phyloP scores from a whole-genome alignment of 495 filamentous ascomycete genomes.

The Penicillium crystallinum region DNA sequence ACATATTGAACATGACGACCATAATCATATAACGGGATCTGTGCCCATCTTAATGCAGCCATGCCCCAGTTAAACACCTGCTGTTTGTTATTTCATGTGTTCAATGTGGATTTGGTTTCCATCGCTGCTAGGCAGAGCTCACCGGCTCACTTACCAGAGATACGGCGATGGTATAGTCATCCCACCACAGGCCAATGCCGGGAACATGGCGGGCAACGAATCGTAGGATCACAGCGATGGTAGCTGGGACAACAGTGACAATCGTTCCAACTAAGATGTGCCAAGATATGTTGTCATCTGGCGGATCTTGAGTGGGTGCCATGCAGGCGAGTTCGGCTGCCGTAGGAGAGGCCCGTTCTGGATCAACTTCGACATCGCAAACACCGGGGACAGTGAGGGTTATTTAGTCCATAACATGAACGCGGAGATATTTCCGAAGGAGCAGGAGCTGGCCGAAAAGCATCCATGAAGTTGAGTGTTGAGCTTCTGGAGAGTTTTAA shows the following conservation, averaged over 20 bases:
- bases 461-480: background rate
- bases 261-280: slow-evolving; percentile 26
- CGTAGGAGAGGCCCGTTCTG: background rate
- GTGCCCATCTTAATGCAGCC: slow-evolving; percentile 17
- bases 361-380: background rate
- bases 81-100: background rate
- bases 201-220: slow-evolving; percentile 25
- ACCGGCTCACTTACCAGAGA: slow-evolving; percentile 19
- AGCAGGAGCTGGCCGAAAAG: background rate
- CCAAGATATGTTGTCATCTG: slow-evolving; percentile 17
- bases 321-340: background rate
- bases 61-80: slow-evolving; percentile 23
- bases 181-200: slow-evolving; percentile 32
- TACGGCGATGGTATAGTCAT: slow-evolving; percentile 31
- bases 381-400: background rate
- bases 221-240: slow-evolving; percentile 24
- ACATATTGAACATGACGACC: slow-evolving; percentile 15
- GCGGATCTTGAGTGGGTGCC: slow-evolving; percentile 4
- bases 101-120: background rate
- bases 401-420: background rate
- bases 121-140: background rate
- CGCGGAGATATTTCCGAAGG: background rate
- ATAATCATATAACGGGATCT: slow-evolving; percentile 13
- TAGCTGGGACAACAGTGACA: slow-evolving; percentile 28
- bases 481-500: background rate